Base-by-base conservation (phyloP, 768 basidiomycete genomes). In the Favolaschia claudopus region DNA sequence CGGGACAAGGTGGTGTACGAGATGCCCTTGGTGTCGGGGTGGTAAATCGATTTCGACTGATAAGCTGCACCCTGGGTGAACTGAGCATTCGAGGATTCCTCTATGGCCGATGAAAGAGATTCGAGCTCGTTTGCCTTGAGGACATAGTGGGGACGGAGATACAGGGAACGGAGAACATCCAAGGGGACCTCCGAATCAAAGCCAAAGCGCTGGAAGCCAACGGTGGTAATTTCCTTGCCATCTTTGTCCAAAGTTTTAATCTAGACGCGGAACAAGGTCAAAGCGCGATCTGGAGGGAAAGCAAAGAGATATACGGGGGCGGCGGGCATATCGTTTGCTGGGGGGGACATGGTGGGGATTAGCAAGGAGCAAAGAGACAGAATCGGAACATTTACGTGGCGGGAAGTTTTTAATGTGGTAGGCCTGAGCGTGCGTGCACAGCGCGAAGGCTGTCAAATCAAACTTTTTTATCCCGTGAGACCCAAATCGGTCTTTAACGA, bases 1-100 rank as follows among this genome's bases (percentile, higher is more conserved):
- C 92, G 89, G 51, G 91, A 88, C 55, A 96, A 85, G 24, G 95
- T 94, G 43, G 93, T 92, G 77, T 96, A 98, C 38, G 95, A 92
- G 73, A 97, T 95, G 33, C 91, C 85, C 64, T 89, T 84, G 24
- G 83, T 85, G 60, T 89, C 83, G 34, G 91, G 89, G 71, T 93
- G 85, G 76, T 84, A 96, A 67, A 95, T 93, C 22, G 94, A 91
- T 72, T 93, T 89, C 55, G 93, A 91, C 71, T 92, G 89, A 73
- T 89, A 92, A 24, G 78, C 77, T 32, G 78, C 71, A 27, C 80
- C 79, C 58, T 80, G 77, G 33, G 80, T 82, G 72, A 87, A 85
- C 63, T 76, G 78, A 44, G 85, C 84, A 66, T 88, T 85, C 36
- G 79, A 70, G 4, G 73, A 70, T 36, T 83, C 82, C 39, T 74